phyloP scores from a whole-genome alignment of 108 stramenopile genomes.

The Fistulifera solaris region DNA sequence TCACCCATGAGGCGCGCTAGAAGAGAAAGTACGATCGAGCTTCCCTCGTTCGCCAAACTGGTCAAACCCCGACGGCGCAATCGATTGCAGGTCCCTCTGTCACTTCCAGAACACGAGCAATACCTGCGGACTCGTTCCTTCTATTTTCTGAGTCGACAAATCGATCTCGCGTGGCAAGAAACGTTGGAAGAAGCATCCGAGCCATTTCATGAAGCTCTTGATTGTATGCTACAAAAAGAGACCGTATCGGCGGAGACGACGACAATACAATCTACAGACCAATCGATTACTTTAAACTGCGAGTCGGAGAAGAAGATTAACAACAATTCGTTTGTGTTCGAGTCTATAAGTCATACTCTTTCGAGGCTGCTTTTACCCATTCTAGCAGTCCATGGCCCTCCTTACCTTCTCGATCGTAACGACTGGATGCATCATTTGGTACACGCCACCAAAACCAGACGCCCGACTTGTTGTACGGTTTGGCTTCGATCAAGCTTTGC shows the following conservation, averaged over 20 bases:
- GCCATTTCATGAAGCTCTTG: neutral
- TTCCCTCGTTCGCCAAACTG: neutral
- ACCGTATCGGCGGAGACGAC: neutral
- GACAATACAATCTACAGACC: neutral
- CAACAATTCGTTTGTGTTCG: neutral
- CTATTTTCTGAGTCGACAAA: neutral
- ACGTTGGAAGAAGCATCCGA: neutral
- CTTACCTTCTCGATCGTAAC: slow-evolving; percentile 1
- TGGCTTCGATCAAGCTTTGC: slow-evolving; percentile 1
- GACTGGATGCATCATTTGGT: slow-evolving; percentile 5
- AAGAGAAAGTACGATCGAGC: neutral
- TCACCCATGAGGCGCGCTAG: no score
- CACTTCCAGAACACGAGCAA: neutral
- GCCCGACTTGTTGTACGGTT: neutral
- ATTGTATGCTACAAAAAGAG: neutral
- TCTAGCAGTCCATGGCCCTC: neutral
- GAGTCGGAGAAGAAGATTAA: neutral
- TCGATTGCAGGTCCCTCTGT: neutral
- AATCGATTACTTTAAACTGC: neutral
- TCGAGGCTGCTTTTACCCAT: neutral
- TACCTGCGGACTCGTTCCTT: neutral
- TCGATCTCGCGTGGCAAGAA: neutral
- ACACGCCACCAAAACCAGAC: neutral
- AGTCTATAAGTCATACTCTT: neutral
- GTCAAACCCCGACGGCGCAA: neutral